Percentiles rank a stretch among this genome's conserved stretches.
phyloP scores from a whole-genome alignment of 1,139 yeast genomes.

The Yamadazyma mexicana region DNA sequence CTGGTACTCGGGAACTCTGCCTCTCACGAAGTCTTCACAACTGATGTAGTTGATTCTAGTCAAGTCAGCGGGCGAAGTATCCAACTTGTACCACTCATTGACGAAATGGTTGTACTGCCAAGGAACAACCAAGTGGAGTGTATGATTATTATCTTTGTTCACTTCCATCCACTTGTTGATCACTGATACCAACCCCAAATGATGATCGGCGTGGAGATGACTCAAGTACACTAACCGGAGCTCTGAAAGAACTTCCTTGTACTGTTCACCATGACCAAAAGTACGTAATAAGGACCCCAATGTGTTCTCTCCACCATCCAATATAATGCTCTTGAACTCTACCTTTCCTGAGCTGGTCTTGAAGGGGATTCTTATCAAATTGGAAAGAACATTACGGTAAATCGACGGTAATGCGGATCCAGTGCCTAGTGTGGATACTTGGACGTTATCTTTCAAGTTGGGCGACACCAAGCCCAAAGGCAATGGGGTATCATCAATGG shows the following conservation, averaged over 20 bases:
- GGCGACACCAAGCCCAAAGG: conserved; percentile 16
- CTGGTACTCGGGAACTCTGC: conserved; percentile 26
- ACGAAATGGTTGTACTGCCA: conserved; percentile 71
- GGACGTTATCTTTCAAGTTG: conserved; percentile 54
- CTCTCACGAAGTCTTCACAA: conserved; percentile 59
- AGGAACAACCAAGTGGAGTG: conserved; percentile 67
- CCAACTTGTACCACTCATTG: conserved; percentile 68
- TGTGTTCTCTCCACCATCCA: conserved; percentile 96
- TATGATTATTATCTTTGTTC: conserved; percentile 25
- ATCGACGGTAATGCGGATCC: conserved; percentile 91
- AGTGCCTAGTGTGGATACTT: conserved; percentile 81
- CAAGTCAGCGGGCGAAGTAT: conserved; percentile 40
- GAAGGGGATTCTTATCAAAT: conserved; percentile 68
- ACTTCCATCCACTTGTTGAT: conserved; percentile 65
- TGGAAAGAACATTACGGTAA: conserved; percentile 81
- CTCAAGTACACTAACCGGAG: conserved; percentile 69
- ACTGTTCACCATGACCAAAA: conserved; percentile 49
- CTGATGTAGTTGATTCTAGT: conserved; percentile 55
- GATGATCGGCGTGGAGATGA: conserved; percentile 97
- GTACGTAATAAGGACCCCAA: conserved; percentile 69
- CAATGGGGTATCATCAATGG: conserved; percentile 21
- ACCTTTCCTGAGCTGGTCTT: conserved; percentile 23
- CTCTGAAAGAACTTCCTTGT: conserved; percentile 47
- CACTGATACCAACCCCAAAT: conserved; percentile 75
- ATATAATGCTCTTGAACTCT: conserved; percentile 47